Evolutionary conservation across 73 alveolate species (phyloP).

Genomic region (Effrenium voratum): DNA sequence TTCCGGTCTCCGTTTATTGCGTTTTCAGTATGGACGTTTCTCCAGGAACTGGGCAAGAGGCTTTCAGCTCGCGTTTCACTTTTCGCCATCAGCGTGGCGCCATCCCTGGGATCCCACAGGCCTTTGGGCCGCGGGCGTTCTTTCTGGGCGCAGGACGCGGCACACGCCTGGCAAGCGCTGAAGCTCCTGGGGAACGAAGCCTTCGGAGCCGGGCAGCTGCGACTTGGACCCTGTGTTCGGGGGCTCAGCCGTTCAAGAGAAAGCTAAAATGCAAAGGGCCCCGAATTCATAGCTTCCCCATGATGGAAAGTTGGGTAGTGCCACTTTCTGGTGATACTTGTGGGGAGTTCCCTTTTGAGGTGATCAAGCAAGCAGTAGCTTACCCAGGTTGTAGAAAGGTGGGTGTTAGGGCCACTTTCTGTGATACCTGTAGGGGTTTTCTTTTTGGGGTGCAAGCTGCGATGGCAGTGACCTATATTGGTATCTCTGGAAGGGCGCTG

Average conservation of each 20-base stretch:
- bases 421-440: too few species aligned
- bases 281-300: not conserved
- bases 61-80: too few species aligned
- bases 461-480: too few species aligned
- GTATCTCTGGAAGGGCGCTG: too few species aligned
- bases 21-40: too few species aligned
- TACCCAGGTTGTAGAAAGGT: not conserved
- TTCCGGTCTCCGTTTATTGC: too few species aligned
- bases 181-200: conserved; percentile 90
- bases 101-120: too few species aligned
- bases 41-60: too few species aligned
- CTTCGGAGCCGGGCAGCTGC: conserved; percentile 8
- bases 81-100: too few species aligned
- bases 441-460: too few species aligned
- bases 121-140: too few species aligned
- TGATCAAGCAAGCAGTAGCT: not conserved
- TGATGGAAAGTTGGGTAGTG: too few species aligned
- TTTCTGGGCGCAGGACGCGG: conserved; percentile 47
- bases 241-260: not conserved
- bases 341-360: not conserved
- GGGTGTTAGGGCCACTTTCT: not conserved
- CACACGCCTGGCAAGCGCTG: conserved; percentile 78
- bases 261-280: not conserved
- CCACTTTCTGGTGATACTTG: not conserved
- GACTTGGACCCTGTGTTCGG: not conserved